Evolutionary conservation across 441 rosid genomes (phyloP).

Genomic region (Erodium moschatum): DNA sequence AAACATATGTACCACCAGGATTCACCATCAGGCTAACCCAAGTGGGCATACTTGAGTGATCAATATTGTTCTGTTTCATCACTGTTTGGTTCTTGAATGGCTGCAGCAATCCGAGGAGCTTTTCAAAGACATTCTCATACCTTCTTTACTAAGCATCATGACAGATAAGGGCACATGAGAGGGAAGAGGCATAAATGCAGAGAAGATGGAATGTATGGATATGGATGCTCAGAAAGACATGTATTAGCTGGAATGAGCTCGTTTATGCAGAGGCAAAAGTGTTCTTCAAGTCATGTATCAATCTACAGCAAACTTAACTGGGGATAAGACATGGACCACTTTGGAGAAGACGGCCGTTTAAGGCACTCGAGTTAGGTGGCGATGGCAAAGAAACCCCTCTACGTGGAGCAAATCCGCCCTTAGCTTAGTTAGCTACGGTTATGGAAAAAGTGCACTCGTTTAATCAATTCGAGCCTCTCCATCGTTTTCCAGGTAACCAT

Average conservation of each 20-base stretch:
- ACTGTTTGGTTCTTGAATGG: no score
- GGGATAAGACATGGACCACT: neutral
- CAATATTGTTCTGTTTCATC: no score
- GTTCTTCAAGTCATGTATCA: neutral
- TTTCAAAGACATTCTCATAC: neutral
- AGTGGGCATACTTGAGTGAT: no score
- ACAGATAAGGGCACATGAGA: neutral
- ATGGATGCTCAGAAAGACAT: neutral
- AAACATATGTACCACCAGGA: no score
- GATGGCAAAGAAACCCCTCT: neutral
- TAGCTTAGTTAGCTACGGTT: no score
- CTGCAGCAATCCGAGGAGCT: no score
- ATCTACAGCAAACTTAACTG: neutral
- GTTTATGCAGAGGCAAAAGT: neutral
- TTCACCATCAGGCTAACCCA: no score
- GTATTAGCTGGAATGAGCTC: conserved; percentile 10
- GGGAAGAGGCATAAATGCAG: no score
- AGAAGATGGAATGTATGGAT: neutral
- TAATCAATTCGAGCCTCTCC: no score
- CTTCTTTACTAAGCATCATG: conserved; percentile 1
- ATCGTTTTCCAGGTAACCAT: no score
- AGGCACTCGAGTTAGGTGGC: neutral
- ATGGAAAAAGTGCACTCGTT: no score
- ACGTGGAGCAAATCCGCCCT: conserved; percentile 1
- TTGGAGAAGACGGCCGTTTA: conserved; percentile 2